A percentile compares a stretch with the other conserved stretches of the same genome.
phyloP scores from a whole-genome alignment of 129 eudicot genomes.

The Pulicaria dysenterica region DNA sequence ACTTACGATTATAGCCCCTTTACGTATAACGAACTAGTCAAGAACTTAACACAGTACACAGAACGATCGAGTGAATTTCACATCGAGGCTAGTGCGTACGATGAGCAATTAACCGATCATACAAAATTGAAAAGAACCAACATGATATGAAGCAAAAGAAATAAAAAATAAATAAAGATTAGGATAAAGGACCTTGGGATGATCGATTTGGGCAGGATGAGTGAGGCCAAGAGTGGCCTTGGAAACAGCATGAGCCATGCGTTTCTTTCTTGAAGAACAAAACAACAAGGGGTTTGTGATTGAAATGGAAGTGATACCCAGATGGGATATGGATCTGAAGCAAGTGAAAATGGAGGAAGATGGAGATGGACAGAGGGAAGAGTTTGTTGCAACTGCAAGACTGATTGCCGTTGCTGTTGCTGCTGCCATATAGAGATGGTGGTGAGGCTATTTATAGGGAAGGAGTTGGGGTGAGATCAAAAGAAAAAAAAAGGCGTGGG shows the following conservation, averaged over 20 bases:
- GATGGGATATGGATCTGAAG: conserved; percentile 38
- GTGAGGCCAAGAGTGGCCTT: conserved; percentile 94
- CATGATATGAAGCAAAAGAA: background rate
- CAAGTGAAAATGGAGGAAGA: conserved; percentile 36
- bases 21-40: background rate
- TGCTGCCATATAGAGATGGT: conserved; percentile 41
- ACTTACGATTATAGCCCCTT: background rate
- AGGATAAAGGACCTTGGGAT: conserved; percentile 54
- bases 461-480: conserved; percentile 13
- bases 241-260: conserved; percentile 72
- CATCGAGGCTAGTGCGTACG: background rate
- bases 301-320: conserved; percentile 30
- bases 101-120: conserved; percentile 7
- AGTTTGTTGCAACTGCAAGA: conserved; percentile 35
- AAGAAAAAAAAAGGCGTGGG: no score
- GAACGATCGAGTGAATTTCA: conserved; percentile 13
- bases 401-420: conserved; percentile 41
- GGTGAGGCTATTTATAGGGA: conserved; percentile 23
- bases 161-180: background rate
- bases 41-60: background rate
- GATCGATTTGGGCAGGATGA: conserved; percentile 62
- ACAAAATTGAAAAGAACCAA: background rate
- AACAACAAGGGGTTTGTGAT: conserved; percentile 14
- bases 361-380: conserved; percentile 42
- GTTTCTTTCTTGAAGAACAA: conserved; percentile 34